These are phyloP conservation scores for Sphaerulina populicola DNA, from an alignment of 2,329 filamentous ascomycete species.

Conservation along the genomic window DNA sequence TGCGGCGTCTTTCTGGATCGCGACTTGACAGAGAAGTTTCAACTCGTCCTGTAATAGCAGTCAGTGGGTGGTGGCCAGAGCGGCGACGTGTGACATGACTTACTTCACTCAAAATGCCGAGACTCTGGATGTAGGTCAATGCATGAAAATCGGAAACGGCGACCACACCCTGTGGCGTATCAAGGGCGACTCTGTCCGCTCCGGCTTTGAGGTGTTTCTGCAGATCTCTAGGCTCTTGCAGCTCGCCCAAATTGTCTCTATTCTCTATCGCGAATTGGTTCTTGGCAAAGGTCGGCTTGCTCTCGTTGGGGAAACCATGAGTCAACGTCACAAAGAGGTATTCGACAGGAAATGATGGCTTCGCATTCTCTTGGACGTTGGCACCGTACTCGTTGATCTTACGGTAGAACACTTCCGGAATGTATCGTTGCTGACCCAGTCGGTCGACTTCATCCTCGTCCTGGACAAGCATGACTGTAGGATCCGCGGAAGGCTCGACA, in stretches of 20 bases:
- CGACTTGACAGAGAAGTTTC: slow-evolving; percentile 73
- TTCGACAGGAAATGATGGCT: slow-evolving; percentile 91
- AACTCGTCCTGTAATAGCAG: slow-evolving; percentile 66
- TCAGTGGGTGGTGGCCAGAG: slow-evolving; percentile 2
- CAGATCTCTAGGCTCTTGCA: slow-evolving; percentile 65
- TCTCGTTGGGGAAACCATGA: slow-evolving; percentile 69
- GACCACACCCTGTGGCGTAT: slow-evolving; percentile 55
- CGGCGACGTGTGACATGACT: slow-evolving; percentile 6
- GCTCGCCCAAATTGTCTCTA: slow-evolving; percentile 74
- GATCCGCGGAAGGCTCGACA: slow-evolving; percentile 88
- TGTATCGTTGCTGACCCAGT: slow-evolving; percentile 66
- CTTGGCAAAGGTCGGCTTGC: slow-evolving; percentile 67
- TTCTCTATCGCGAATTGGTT: slow-evolving; percentile 82
- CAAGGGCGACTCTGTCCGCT: slow-evolving; percentile 43
- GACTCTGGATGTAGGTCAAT: slow-evolving; percentile 72
- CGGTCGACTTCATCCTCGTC: slow-evolving; percentile 78
- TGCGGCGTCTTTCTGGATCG: slow-evolving; percentile 68
- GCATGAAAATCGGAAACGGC: slow-evolving; percentile 89
- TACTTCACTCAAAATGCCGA: slow-evolving; percentile 80
- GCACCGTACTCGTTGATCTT: slow-evolving; percentile 93
- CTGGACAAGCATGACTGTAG: slow-evolving; percentile 86
- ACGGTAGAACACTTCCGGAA: slow-evolving; percentile 94
- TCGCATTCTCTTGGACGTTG: slow-evolving; percentile 94
- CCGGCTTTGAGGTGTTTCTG: slow-evolving; percentile 59
- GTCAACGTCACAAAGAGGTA: slow-evolving; percentile 94